Base-by-base conservation (phyloP, 2,329 filamentous ascomycete genomes). In the Penicillium oxalicum region DNA sequence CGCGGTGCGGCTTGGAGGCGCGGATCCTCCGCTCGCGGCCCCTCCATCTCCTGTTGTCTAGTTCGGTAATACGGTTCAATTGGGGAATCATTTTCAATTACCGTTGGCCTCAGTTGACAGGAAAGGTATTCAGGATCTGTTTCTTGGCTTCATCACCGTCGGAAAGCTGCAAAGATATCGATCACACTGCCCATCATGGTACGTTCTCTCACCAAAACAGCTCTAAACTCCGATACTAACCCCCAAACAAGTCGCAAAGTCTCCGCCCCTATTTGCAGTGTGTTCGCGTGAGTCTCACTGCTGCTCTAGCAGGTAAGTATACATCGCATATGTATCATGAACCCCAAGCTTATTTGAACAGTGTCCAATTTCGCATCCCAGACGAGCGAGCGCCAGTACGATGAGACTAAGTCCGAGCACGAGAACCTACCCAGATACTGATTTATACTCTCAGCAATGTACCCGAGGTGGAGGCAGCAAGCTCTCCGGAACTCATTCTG, bases 351-450 rank as follows among this genome's bases (percentile, higher is more conserved):
- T 35, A 44, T 27, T 4, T n/a, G 11, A 29, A 18, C 9, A 44
- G 81, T 95, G 51, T 91, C 90, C 70, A 94, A 98, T 79, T 98
- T 98, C 73, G 91, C 93, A 55, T 97, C 91, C 43, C 93, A 98
- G 74, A 89, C 88, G 40, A 88, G 91, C 47, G 94, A 98, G 77
- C 81, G 93, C 61, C 93, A 57, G 43, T 45, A 45, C 29, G 43
- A 38, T 26, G 18, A 37, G 13, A 33, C 18, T 25, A 34, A 45
- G 5, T 25, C 43, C 43, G 36, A 38, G 13, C 34, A 12, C 33
- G 25, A 24, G 43, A 33, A 9, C 26, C 28, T 33, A 35, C 18
- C 18, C n/a, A 9, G 26, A 28, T 29, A 33, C 43, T 45, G n/a
- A 45, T 13, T 3, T 32, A 11, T 13, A 13, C 33, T 24, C 28